Evolutionary conservation across 2,329 filamentous ascomycete genomes (phyloP), one percentile per base, ranked within the genome.

Genomic region (Clonostachys rhizophaga): DNA sequence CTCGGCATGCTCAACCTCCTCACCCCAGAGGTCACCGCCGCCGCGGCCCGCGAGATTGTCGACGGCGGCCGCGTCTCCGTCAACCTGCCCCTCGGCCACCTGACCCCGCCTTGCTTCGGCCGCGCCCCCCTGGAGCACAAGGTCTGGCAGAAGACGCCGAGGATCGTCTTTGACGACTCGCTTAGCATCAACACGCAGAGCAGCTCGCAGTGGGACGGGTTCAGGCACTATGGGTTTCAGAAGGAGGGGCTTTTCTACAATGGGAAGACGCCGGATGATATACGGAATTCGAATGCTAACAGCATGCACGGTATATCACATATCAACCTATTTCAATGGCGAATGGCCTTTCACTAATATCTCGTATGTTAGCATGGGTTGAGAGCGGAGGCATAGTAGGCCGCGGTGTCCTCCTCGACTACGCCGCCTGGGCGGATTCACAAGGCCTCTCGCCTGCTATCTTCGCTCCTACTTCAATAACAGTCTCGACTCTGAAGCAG

Each of bases 1-100:
- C 64, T 78, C 11, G 78, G 78, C 20, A 77, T 73, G 54, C 64
- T 82, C 2, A 81, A 81, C 56, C 65, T 78, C 3, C 66, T 81
- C 46, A 81, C 76, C 1, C 53, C 61, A 1, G 57, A 58, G 1
- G 46, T 45, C 2, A 50, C 53, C 2, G 52, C 55, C n/a, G 49
- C 48, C 3, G 63, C 62, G 3, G 57, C 62, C 2, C 40, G 48
- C 4, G 61, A 67, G 40, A 65, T 65, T 9, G 43, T 50, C 0
- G 56, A 65, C 4, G 62, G 64, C 3, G 49, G 49, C 2, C 54
- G 65, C 13, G 51, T 68, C 2, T 63, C 65, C 6, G 58, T 59
- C 0, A 64, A 69, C 46, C 66, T 63, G 63, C 58, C 61, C 2
- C 51, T 68, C 0, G 53, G 59, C 11, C 54, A 58, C 41, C 62